Evolutionary conservation across 495 filamentous ascomycete genomes (phyloP).

Genomic region (Glutinoglossum americanum): DNA sequence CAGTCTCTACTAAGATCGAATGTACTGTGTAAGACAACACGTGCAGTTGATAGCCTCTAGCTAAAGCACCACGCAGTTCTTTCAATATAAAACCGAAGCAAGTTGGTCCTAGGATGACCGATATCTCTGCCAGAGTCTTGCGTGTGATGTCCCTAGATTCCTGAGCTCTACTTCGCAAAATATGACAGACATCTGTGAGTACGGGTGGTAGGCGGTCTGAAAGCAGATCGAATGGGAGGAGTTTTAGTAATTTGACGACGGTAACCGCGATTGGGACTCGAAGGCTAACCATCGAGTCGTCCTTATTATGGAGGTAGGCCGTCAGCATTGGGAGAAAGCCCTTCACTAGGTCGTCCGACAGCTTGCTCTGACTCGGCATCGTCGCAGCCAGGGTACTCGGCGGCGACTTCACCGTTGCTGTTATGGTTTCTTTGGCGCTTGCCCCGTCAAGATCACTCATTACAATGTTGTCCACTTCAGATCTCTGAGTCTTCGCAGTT

Average conservation of each 20-base stretch:
- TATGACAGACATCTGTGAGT: slow-evolving; percentile 77
- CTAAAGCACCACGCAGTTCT: slow-evolving; percentile 63
- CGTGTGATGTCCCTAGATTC: slow-evolving; percentile 79
- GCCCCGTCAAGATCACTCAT: not conserved
- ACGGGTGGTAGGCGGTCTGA: slow-evolving; percentile 54
- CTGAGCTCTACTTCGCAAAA: slow-evolving; percentile 69
- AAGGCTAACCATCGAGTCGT: slow-evolving; percentile 77
- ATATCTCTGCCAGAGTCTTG: slow-evolving; percentile 67
- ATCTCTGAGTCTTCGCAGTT: slow-evolving; percentile 13
- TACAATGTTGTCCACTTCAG: slow-evolving; percentile 14
- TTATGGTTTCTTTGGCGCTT: slow-evolving; percentile 8
- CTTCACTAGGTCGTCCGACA: slow-evolving; percentile 44
- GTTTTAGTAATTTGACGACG: slow-evolving; percentile 59
- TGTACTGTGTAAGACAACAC: slow-evolving; percentile 90
- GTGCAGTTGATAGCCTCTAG: slow-evolving; percentile 77
- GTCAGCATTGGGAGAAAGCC: slow-evolving; percentile 55
- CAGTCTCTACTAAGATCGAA: slow-evolving; percentile 59
- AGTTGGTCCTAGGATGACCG: slow-evolving; percentile 50
- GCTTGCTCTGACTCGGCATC: slow-evolving; percentile 45
- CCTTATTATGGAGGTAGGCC: slow-evolving; percentile 75
- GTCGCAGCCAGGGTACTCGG: slow-evolving; percentile 18
- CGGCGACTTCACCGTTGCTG: slow-evolving; percentile 9
- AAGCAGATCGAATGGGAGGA: slow-evolving; percentile 53
- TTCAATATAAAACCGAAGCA: slow-evolving; percentile 88
- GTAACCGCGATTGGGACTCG: slow-evolving; percentile 76